Evolutionary conservation across 257 asterid species (phyloP), one percentile per base, ranked within the genome.

Genomic region (Lycium ferocissimum): DNA sequence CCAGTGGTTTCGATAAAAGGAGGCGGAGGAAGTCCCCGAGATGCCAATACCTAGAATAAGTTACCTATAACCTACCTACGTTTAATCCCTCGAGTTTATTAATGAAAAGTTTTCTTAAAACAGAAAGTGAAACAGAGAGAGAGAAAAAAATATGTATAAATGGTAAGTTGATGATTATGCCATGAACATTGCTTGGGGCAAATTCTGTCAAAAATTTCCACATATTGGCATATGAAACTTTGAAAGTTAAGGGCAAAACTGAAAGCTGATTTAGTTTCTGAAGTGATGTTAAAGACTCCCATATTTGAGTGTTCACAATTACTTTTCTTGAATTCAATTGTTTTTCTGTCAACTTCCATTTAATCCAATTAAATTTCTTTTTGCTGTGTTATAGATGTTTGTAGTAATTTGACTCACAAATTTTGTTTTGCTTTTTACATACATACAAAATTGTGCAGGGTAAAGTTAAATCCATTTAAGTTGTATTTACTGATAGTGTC

Each of bases 181-280:
- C 87, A 84, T 87, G 89, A 86, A 90, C 87, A 83, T 45, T 70
- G 87, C 79, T 43, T 78, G 80, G 58, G 84, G 83, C 78, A 45
- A 45, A 18, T 81, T 63, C 58, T 86, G 66, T 70, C 63, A 82
- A 47, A 63, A 1, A 33, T 57, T 76, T 85, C 37, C 58, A 85
- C 83, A 76, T 83, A 87, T 90, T 88, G 92, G 92, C 93, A 89
- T 89, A 93, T 90, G 93, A 90, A 89, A 89, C 91, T 7, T 59
- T 51, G 86, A 59, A 58, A 71, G 66, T 59, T 58, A 2, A 67
- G 35, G 59, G 65, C 62, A 35, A 10, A 66, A 56, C 14, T 45
- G 63, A 59, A 38, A 80, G 56, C 51, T 33, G 49, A 47, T 79
- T 67, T 63, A 62, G 65, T 84, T 75, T 26, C 43, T 84, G 79